Base-by-base conservation (phyloP, 2,329 filamentous ascomycete species). In the Monosporascus ibericus region DNA sequence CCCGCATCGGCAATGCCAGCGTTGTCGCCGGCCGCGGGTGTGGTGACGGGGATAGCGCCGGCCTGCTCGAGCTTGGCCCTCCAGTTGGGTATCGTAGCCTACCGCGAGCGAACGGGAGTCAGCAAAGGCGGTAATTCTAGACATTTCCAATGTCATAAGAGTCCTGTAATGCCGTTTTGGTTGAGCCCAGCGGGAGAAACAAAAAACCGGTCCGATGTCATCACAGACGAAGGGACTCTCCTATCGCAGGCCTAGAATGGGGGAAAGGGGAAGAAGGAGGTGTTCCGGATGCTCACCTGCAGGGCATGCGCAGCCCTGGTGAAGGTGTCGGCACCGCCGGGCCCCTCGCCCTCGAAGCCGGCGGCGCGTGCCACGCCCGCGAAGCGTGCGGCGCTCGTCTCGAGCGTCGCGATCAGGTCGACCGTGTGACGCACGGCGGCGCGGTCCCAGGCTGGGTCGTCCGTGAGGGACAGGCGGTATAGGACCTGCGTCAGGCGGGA, bases 381-480 rank as follows among this genome's bases (percentile, higher is more conserved):
- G 51, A 58, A 66, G 17, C 53, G 56, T 15, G 18, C 39, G 8
- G 60, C 60, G 1, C 51, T 27, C n/a, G 48, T 40, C 25, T 63
- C 60, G 44, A 66, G 52, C 8, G 51, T 50, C 18, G 49, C 54
- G 24, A 65, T 46, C 1, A 67, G 30, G 30, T 64, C 63, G 30
- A 63, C 46, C 40, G 44, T 50, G n/a, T 54, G 50, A 7, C 51
- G 46, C 2, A 60, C 55, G 9, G 55, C 50, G 22, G 38, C 39
- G 46, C 59, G 56, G 47, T 66, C 64, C 65, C 63, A 65, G 15
- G 55, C 62, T 17, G 62, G 58, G 18, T 65, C 63, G 25, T 65
- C 63, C 11, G 60, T 50, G 6, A 65, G 48, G 38, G 58, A 54
- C 7, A 67, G 61, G 3, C 65, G 59, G 52, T 67, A 67, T 6